Percentiles rank a stretch among this genome's conserved stretches.
Conservation (phyloP, 257 asterid species). For the Capsicum rhomboideum region DNA sequence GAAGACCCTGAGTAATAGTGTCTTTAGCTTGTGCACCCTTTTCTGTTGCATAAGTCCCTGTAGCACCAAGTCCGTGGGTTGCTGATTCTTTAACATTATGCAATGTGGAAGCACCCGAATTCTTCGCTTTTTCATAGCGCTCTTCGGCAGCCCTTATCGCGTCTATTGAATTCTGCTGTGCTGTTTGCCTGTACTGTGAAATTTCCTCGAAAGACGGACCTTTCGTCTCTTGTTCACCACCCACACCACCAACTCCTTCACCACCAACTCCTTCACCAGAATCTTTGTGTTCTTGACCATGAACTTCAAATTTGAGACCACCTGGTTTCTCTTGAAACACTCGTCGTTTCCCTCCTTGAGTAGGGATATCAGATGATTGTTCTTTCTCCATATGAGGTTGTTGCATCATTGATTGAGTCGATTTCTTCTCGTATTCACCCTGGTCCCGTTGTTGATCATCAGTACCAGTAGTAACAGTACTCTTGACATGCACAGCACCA, state of each 20-base stretch:
- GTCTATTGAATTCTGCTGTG: conserved; percentile 56
- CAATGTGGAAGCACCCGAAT: neutral
- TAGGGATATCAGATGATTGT: neutral
- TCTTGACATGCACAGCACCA: neutral
- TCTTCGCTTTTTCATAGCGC: conserved; percentile 25
- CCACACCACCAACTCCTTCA: neutral
- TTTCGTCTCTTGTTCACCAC: neutral
- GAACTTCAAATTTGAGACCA: conserved; percentile 13
- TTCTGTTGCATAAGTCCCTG: neutral
- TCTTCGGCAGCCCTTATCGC: conserved; percentile 45
- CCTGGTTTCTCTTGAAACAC: conserved; percentile 10
- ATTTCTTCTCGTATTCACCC: too few species aligned
- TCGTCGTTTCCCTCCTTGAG: neutral
- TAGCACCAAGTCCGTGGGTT: neutral
- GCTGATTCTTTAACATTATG: conserved; percentile 14
- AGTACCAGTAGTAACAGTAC: neutral
- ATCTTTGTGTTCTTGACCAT: neutral
- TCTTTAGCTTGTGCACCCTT: conserved; percentile 18
- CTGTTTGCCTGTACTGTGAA: conserved; percentile 31
- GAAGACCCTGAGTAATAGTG: neutral
- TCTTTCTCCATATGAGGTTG: neutral
- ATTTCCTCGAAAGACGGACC: conserved; percentile 46
- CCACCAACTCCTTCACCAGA: neutral
- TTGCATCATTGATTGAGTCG: too few species aligned
- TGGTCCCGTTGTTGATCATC: neutral